Percentiles rank a stretch among this genome's conserved stretches.
Evolutionary conservation across 2,329 filamentous ascomycete species (phyloP).

Genomic region (Fusarium acutatum): DNA sequence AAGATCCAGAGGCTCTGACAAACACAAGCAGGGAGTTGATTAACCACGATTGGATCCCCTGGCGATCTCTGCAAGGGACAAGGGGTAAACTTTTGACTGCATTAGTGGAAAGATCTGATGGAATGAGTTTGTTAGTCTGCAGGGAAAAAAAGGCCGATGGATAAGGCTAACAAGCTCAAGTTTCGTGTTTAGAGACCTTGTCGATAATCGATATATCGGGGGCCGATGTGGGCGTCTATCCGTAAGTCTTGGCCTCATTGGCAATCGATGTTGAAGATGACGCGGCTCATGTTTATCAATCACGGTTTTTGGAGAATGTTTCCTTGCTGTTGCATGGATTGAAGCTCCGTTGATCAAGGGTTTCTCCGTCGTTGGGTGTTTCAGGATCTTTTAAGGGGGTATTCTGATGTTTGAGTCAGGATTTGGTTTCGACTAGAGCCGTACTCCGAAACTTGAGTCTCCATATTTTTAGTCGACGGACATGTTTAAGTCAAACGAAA

Average conservation of each 20-base stretch:
- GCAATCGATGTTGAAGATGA: slow-evolving; percentile 25
- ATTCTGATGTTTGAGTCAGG: slow-evolving; percentile 16
- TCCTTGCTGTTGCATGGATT: slow-evolving; percentile 23
- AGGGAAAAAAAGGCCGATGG: slow-evolving; percentile 18
- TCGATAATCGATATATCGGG: slow-evolving; percentile 4
- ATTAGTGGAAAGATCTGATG: slow-evolving; percentile 39
- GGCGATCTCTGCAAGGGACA: slow-evolving; percentile 31
- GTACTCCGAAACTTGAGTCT: slow-evolving; percentile 6
- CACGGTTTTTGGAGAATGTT: slow-evolving; percentile 31
- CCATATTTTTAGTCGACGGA: slow-evolving; percentile 8
- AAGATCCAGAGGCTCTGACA: slow-evolving; percentile 28
- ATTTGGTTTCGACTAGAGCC: slow-evolving; percentile 21
- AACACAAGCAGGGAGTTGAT: slow-evolving; percentile 16
- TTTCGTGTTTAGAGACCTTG: slow-evolving; percentile 33
- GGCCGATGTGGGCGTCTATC: background rate
- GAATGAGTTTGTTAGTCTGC: background rate
- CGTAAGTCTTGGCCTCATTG: slow-evolving; percentile 1
- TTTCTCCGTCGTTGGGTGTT: slow-evolving; percentile 35
- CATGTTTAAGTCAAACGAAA: slow-evolving; percentile 5
- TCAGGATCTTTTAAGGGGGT: slow-evolving; percentile 31
- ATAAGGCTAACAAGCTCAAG: slow-evolving; percentile 12
- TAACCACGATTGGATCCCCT: slow-evolving; percentile 19
- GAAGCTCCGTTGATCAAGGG: background rate
- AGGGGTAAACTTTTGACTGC: slow-evolving; percentile 13
- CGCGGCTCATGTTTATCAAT: slow-evolving; percentile 35